phyloP scores from a whole-genome alignment of 805 yeast species.

The Yamadazyma kitorensis region DNA sequence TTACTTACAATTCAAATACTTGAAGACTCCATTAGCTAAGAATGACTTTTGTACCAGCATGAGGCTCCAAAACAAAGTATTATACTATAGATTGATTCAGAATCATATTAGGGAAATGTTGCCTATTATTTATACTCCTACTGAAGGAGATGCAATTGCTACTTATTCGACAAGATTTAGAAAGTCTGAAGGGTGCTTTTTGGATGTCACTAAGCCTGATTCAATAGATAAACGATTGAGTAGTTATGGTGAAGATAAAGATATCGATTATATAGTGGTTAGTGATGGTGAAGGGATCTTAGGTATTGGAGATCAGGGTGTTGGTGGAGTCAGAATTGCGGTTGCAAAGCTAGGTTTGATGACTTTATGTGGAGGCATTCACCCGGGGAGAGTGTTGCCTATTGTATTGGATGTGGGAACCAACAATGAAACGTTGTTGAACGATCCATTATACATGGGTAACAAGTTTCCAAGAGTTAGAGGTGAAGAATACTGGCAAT shows the following conservation, averaged over 20 bases:
- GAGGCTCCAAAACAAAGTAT: conserved; percentile 87
- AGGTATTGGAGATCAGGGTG: conserved; percentile 99
- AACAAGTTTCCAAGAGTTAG: conserved; percentile 80
- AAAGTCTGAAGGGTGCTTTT: conserved; percentile 86
- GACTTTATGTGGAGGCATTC: conserved; percentile 96
- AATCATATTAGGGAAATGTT: conserved; percentile 84
- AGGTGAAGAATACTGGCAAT: conserved; percentile 81
- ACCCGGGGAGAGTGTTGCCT: conserved; percentile 92
- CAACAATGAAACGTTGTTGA: conserved; percentile 72
- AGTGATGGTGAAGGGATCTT: conserved; percentile 95
- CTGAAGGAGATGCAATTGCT: conserved; percentile 96
- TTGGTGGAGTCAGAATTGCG: conserved; percentile 75
- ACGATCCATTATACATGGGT: conserved; percentile 91
- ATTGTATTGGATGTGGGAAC: conserved; percentile 93
- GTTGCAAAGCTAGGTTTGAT: conserved; percentile 90
- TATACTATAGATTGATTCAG: conserved; percentile 83
- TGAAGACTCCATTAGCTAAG: conserved; percentile 82
- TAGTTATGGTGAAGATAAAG: conserved; percentile 80
- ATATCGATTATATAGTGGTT: conserved; percentile 91
- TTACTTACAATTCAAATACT: conserved; percentile 74
- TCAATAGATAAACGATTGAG: conserved; percentile 73
- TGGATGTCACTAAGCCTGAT: conserved; percentile 79
- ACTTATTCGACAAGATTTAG: conserved; percentile 89
- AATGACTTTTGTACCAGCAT: conserved; percentile 91
- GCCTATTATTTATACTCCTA: conserved; percentile 83